Base-by-base conservation (phyloP, 371 early-diverging fungal species). In the Mucor lusitanicus region DNA sequence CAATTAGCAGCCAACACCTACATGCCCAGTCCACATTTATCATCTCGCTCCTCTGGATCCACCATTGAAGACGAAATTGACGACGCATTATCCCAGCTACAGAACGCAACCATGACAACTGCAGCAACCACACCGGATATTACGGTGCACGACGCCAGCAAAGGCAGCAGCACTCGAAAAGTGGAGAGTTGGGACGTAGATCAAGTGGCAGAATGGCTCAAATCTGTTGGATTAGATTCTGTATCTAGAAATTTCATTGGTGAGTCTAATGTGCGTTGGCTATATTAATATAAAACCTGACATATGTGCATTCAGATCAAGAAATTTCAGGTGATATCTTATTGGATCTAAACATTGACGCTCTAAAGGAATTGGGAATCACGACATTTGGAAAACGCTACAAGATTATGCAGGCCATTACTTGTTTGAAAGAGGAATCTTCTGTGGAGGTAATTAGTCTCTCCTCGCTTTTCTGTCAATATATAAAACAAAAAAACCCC, bases 321-420 rank as follows among this genome's bases (percentile, higher is more conserved):
- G 91, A 91, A 60, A 90, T 91, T 46, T 86, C 86, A 7, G 91
- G 91, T 37, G 90, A 90, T 42, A 84, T 89, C n/a, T 71, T 91
- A 33, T 60, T 90, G 30, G 88, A 87, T 56, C 70, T 91, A 27
- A 83, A 87, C 61, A 76, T 89, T 59, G 85, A 86, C 63, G 78
- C 88, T 21, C 68, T 91, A 32, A 91, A 91, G 65, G 91, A 91
- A 63, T 70, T 91, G 35, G 87, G 89, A n/a, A 87, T 91, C 48
- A 66, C 65, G 17, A 86, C 89, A 4, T 90, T 88, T 68, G 91
- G 91, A 19, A 90, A 89, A 71, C 80, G 91, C 9, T 85, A 87
- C 69, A 88, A 89, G 61, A 80, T 91, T 33, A 89, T 88, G 86
- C 88, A 84, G 46, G 88, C 90, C 65, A 91, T 91, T 59, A 77